Percentiles rank a stretch among this genome's conserved stretches.
Conservation (phyloP, 768 basidiomycete genomes). For the Imleria badia region DNA sequence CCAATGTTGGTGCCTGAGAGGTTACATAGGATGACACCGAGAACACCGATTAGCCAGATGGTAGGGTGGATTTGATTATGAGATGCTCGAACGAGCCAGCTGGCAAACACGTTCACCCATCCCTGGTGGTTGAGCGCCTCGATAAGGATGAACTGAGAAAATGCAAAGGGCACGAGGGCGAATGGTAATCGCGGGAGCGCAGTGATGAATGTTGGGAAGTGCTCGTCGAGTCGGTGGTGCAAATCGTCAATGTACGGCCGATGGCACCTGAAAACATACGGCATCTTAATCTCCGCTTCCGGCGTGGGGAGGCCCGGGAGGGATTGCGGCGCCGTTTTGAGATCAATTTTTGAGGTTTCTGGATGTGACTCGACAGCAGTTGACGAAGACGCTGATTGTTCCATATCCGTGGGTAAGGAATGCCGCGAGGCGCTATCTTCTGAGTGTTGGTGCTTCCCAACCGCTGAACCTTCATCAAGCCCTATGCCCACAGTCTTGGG, state of each 20-base stretch:
- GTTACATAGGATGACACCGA: constrained; percentile 77
- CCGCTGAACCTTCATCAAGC: neutral
- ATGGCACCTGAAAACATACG: neutral
- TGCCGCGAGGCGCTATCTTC: neutral
- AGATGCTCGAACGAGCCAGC: constrained; percentile 57
- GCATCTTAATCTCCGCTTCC: neutral
- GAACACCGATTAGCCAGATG: constrained; percentile 67
- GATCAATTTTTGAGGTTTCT: neutral
- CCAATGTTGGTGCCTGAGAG: constrained; percentile 89
- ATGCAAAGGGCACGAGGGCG: constrained; percentile 88
- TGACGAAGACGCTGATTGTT: neutral
- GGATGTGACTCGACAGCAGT: neutral
- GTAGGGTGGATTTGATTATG: constrained; percentile 44
- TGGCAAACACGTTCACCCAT: constrained; percentile 84
- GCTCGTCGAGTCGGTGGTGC: constrained; percentile 17
- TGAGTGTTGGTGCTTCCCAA: neutral
- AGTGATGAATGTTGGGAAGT: constrained; percentile 72
- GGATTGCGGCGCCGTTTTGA: neutral
- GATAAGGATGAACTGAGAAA: constrained; percentile 93
- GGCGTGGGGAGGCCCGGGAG: too few relatives aligned
- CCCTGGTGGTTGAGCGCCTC: constrained; percentile 78
- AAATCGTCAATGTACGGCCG: neutral
- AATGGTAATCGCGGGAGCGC: constrained; percentile 76
- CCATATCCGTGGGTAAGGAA: neutral
- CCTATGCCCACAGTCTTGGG: neutral